Evolutionary conservation across 352 stramenopile genomes (phyloP).

Genomic region (Phytophthora ohioensis): DNA sequence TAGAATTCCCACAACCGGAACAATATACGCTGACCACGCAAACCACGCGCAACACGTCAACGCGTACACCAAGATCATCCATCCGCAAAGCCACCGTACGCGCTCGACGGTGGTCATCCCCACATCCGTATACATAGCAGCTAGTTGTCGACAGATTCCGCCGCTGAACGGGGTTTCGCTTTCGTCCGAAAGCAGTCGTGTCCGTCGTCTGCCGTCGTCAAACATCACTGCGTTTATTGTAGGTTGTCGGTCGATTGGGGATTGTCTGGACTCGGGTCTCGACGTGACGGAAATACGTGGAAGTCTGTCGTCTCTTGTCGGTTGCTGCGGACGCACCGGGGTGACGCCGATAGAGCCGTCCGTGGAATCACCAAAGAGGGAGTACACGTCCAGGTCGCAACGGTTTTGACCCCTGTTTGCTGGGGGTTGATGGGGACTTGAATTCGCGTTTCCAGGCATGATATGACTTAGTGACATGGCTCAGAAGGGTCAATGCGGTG

Average conservation of each 20-base stretch:
- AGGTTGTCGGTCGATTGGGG: not conserved
- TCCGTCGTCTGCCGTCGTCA: slow-evolving; percentile 1
- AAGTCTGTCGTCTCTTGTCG: slow-evolving; percentile 7
- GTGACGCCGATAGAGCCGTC: slow-evolving; percentile 7
- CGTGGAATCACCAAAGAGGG: slow-evolving; percentile 13
- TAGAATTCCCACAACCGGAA: slow-evolving; percentile 36
- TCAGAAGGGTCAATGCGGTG: not conserved
- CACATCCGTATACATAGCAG: slow-evolving; percentile 46
- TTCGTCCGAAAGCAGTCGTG: slow-evolving; percentile 14
- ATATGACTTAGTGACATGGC: not conserved
- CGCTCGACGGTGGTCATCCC: slow-evolving; percentile 47
- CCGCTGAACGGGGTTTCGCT: slow-evolving; percentile 26
- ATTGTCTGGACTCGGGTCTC: slow-evolving; percentile 17
- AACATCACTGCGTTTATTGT: slow-evolving; percentile 1
- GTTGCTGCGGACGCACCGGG: slow-evolving; percentile 4
- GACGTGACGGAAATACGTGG: slow-evolving; percentile 13
- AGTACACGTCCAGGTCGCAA: slow-evolving; percentile 27
- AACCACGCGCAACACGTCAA: slow-evolving; percentile 46
- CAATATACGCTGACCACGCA: slow-evolving; percentile 39
- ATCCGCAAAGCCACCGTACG: slow-evolving; percentile 47
- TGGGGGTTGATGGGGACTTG: not conserved
- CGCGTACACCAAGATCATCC: slow-evolving; percentile 47
- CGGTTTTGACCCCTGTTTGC: not conserved
- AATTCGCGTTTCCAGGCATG: not conserved
- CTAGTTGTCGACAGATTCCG: slow-evolving; percentile 30